These are phyloP conservation scores for Tetraselmis striata DNA, from an alignment of 139 green algal species.

Conservation along the genomic window DNA sequence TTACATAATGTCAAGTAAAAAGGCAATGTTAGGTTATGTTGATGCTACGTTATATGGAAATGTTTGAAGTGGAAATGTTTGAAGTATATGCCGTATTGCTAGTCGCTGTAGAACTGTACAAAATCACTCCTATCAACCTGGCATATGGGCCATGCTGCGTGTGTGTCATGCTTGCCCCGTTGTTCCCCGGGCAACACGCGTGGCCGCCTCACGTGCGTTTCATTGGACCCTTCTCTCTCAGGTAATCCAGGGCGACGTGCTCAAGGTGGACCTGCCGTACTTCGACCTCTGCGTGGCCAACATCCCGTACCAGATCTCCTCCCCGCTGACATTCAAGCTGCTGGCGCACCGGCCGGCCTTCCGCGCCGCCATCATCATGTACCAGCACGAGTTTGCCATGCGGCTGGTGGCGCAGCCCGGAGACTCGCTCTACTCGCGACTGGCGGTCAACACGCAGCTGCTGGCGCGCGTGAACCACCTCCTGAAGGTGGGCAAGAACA, in stretches of 20 bases:
- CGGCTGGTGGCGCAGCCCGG: constrained; percentile 84
- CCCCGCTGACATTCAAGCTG: constrained; percentile 97
- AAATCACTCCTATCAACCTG: too few species aligned
- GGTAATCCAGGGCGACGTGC: constrained; percentile 91
- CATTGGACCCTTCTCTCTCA: constrained; percentile 33
- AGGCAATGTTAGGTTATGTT: too few species aligned
- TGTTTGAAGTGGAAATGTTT: too few species aligned
- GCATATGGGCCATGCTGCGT: too few species aligned
- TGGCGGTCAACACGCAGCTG: constrained; percentile 96
- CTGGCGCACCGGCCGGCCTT: constrained; percentile 80
- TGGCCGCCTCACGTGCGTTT: too few species aligned
- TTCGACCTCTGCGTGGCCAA: constrained; percentile 99
- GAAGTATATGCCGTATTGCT: too few species aligned
- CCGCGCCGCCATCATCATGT: constrained; percentile 96
- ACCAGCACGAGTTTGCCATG: constrained; percentile 99
- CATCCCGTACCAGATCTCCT: constrained; percentile 99
- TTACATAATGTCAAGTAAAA: too few species aligned
- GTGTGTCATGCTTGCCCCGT: too few species aligned
- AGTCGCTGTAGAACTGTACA: too few species aligned
- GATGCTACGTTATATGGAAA: too few species aligned
- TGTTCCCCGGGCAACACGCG: too few species aligned
- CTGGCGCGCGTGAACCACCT: constrained; percentile 71
- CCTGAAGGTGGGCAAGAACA: constrained; percentile 51
- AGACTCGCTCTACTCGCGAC: constrained; percentile 71
- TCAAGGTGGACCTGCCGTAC: constrained; percentile 89